phyloP scores from a whole-genome alignment of 2,329 filamentous ascomycete species.

The Neurospora sp. region DNA sequence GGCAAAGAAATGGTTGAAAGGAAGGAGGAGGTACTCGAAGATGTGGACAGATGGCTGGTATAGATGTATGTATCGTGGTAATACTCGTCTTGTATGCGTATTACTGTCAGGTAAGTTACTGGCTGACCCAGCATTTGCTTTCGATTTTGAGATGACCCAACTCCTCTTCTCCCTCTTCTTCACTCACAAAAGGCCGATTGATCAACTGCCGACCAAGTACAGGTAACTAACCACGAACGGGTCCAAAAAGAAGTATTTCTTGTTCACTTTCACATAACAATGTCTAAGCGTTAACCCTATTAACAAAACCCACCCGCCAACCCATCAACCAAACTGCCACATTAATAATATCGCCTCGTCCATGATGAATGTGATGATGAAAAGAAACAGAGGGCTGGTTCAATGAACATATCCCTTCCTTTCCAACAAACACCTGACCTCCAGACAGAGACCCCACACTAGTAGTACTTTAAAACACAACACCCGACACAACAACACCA shows the following conservation, averaged over 20 bases:
- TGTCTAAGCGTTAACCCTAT: not conserved
- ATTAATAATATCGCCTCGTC: not conserved
- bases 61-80: too few species aligned
- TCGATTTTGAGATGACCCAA: too few species aligned
- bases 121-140: too few species aligned
- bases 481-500: not conserved
- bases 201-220: too few species aligned
- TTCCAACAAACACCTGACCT: not conserved
- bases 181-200: too few species aligned
- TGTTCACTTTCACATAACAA: not conserved
- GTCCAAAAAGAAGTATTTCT: not conserved
- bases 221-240: too few species aligned
- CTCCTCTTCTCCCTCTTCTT: too few species aligned
- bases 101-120: too few species aligned
- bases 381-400: not conserved
- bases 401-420: not conserved
- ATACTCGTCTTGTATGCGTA: too few species aligned
- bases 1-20: too few species aligned
- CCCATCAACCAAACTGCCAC: not conserved
- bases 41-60: too few species aligned
- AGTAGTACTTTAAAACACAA: not conserved
- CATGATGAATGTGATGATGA: not conserved
- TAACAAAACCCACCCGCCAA: not conserved
- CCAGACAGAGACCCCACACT: not conserved
- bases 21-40: too few species aligned